phyloP scores from a whole-genome alignment of 192 early-diverging fungal species.

The Coemansia sp. region DNA sequence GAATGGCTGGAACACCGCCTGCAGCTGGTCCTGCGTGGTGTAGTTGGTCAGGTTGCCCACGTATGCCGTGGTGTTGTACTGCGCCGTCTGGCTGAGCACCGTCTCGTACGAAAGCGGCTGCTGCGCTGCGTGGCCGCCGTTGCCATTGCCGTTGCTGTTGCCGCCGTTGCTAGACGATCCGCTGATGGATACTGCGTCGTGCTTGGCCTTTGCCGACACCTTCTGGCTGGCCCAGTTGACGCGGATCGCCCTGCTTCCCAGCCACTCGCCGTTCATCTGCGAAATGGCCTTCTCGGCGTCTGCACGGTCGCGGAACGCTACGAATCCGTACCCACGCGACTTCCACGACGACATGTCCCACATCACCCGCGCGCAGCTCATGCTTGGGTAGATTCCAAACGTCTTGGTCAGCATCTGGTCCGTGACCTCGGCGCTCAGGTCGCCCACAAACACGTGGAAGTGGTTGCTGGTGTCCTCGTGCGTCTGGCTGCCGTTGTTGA shows the following conservation, averaged over 20 bases:
- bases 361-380: conserved; percentile 88
- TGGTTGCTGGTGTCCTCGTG: conserved; percentile 76
- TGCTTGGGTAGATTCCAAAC: conserved; percentile 56
- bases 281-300: conserved; percentile 86
- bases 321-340: conserved; percentile 90
- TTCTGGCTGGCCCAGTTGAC: conserved; percentile 96
- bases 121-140: conserved; percentile 3
- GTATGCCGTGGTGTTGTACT: conserved; percentile 87
- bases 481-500: conserved; percentile 33
- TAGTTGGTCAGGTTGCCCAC: conserved; percentile 83
- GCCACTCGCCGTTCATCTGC: conserved; percentile 86
- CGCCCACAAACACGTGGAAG: conserved; percentile 91
- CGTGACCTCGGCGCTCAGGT: conserved; percentile 87
- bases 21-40: conserved; percentile 69
- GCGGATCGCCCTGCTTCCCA: conserved; percentile 82
- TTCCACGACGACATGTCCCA: conserved; percentile 87
- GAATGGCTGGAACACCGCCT: conserved; percentile 72
- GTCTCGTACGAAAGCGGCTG: conserved; percentile 66
- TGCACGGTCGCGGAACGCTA: conserved; percentile 80
- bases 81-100: conserved; percentile 72
- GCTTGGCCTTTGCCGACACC: conserved; percentile 35
- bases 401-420: conserved; percentile 77
- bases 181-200: conserved; percentile 9
- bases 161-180: conserved; percentile 8
- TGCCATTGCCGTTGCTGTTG: conserved; percentile 11